Percentiles rank a stretch among this genome's conserved stretches.
Conservation (phyloP, 495 filamentous ascomycete species). For the Evansstolkia leycettana region DNA sequence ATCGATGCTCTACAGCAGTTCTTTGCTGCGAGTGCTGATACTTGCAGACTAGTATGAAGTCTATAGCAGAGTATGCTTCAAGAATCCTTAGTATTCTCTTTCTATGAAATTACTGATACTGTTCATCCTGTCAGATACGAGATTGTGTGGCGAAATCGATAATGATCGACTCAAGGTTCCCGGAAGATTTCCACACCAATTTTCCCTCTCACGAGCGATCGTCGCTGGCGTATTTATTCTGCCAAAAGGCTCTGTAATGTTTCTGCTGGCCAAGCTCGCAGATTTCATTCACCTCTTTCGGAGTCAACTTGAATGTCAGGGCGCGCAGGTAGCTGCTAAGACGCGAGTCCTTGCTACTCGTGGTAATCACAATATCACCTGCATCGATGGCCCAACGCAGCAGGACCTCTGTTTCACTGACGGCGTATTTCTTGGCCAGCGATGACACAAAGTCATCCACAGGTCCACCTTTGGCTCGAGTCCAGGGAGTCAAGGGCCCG, state of each 20-base stretch:
- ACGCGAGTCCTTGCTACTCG: constrained; percentile 59
- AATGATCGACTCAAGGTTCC: too few relatives aligned
- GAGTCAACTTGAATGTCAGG: constrained; percentile 60
- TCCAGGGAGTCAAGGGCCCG: constrained; percentile 51
- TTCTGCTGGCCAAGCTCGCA: constrained; percentile 46
- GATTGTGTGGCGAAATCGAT: too few relatives aligned
- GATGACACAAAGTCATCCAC: constrained; percentile 45
- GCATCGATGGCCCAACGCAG: constrained; percentile 75
- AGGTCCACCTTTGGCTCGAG: constrained; percentile 55
- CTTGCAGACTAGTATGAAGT: too few relatives aligned
- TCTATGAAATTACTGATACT: too few relatives aligned
- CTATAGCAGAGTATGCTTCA: too few relatives aligned
- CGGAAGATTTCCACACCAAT: too few relatives aligned
- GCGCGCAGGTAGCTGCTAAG: constrained; percentile 50
- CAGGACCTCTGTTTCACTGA: constrained; percentile 53
- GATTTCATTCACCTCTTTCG: constrained; percentile 58
- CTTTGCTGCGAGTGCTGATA: too few relatives aligned
- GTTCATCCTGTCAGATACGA: too few relatives aligned
- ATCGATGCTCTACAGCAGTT: too few relatives aligned
- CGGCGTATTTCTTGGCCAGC: constrained; percentile 67
- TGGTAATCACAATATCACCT: constrained; percentile 65
- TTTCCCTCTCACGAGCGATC: constrained; percentile 49
- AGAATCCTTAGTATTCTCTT: too few relatives aligned
- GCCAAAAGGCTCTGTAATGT: constrained; percentile 61
- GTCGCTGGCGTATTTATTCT: constrained; percentile 41